These are phyloP conservation scores for Neurospora intermedia DNA, from an alignment of 495 filamentous ascomycete genomes.

Conservation along the genomic window DNA sequence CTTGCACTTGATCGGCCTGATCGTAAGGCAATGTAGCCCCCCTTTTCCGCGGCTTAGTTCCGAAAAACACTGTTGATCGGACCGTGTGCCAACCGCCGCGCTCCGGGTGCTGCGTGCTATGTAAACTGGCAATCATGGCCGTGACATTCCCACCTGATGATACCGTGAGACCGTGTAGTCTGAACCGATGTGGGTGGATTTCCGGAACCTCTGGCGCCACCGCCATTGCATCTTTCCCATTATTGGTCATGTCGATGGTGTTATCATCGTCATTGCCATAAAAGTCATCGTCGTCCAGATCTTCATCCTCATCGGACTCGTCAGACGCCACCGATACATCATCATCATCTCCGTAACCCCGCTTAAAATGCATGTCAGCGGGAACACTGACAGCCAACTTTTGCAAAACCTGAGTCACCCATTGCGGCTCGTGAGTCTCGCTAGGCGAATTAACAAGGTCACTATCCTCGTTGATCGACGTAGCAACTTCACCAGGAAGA, in stretches of 20 bases:
- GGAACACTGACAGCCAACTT: conserved; percentile 26
- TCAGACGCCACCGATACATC: conserved; percentile 17
- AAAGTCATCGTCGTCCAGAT: conserved; percentile 7
- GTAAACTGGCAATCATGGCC: conserved; percentile 27
- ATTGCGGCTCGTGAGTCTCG: conserved; percentile 18
- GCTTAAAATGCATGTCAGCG: conserved; percentile 15
- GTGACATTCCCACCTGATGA: conserved; percentile 34
- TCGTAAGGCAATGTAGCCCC: background rate
- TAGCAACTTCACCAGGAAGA: conserved; percentile 10
- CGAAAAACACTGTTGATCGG: conserved; percentile 30
- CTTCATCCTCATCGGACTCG: conserved; percentile 11
- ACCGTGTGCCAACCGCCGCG: conserved; percentile 33
- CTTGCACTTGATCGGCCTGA: background rate
- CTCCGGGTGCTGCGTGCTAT: conserved; percentile 29
- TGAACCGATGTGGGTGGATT: conserved; percentile 32
- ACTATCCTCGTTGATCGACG: background rate
- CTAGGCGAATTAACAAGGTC: background rate
- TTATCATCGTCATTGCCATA: conserved; percentile 10
- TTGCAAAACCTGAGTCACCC: conserved; percentile 30
- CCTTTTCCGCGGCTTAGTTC: conserved; percentile 12
- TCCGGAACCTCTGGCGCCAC: conserved; percentile 20
- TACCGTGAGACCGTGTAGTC: conserved; percentile 33
- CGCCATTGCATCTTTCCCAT: conserved; percentile 9
- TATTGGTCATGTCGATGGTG: conserved; percentile 4
- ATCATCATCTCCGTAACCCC: conserved; percentile 8